A percentile compares a stretch with the other conserved stretches of the same genome.
Conservation (phyloP, 2,329 filamentous ascomycete species). For the Ascochyta fabae region DNA sequence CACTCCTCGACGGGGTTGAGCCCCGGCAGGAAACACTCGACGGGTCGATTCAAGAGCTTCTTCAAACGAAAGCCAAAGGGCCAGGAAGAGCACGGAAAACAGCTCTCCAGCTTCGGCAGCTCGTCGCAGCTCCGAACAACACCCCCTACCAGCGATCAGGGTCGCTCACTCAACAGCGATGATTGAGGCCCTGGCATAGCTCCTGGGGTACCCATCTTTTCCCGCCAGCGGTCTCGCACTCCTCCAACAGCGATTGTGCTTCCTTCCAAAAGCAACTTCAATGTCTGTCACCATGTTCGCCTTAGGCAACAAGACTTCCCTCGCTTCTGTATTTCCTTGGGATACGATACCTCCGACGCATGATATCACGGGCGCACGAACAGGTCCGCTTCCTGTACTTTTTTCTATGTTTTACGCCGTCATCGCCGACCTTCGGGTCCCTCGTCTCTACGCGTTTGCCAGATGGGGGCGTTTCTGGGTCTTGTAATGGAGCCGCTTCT, state of each 20-base stretch:
- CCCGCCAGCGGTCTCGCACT: not conserved
- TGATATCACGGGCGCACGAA: constrained; percentile 20
- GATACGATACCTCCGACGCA: constrained; percentile 21
- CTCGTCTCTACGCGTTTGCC: constrained; percentile 2
- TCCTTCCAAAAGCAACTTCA: not conserved
- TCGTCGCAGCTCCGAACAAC: constrained; percentile 44
- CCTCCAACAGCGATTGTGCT: not conserved
- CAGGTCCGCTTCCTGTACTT: constrained; percentile 20
- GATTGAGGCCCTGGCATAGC: constrained; percentile 30
- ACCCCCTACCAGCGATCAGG: constrained; percentile 44
- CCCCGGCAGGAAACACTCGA: constrained; percentile 36
- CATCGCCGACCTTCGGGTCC: constrained; percentile 12
- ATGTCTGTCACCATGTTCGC: not conserved
- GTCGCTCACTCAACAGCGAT: constrained; percentile 44
- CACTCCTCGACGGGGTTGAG: constrained; percentile 29
- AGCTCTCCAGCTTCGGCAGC: constrained; percentile 44
- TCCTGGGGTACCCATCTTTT: not conserved
- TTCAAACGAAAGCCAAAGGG: constrained; percentile 45
- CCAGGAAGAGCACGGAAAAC: constrained; percentile 40
- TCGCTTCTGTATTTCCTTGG: constrained; percentile 10
- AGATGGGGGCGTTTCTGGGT: constrained; percentile 13
- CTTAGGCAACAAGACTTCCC: constrained; percentile 5
- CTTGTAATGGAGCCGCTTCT: constrained; percentile 11
- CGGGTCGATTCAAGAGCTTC: constrained; percentile 45
- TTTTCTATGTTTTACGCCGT: constrained; percentile 16